Percentiles rank a stretch among this genome's conserved stretches.
phyloP scores from a whole-genome alignment of 1,139 yeast genomes.

The Diutina mesorugosa region DNA sequence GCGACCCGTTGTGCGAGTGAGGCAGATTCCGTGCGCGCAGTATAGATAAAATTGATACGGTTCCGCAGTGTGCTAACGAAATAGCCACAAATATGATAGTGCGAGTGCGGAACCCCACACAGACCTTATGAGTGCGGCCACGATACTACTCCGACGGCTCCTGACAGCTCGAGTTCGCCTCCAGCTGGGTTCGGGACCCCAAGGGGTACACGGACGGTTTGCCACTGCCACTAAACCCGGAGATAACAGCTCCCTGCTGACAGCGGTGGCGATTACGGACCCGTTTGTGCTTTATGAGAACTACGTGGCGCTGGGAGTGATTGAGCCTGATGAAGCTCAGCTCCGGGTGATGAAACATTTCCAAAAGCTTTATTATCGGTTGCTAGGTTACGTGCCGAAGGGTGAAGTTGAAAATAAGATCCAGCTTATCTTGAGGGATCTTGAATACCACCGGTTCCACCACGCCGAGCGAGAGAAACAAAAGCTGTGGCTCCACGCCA shows the following conservation, averaged over 20 bases:
- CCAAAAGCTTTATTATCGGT: constrained; percentile 46
- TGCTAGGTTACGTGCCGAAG: constrained; percentile 49
- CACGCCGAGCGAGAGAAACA: constrained; percentile 6
- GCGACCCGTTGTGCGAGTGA: too few relatives aligned
- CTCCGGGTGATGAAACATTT: constrained; percentile 52
- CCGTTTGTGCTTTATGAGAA: constrained; percentile 48
- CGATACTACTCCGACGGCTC: background rate
- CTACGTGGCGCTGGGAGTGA: constrained; percentile 35
- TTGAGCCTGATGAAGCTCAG: constrained; percentile 45
- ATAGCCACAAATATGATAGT: too few relatives aligned
- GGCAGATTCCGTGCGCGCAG: too few relatives aligned
- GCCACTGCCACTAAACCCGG: background rate
- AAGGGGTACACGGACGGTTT: background rate
- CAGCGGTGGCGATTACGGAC: constrained; percentile 36
- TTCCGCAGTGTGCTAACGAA: too few relatives aligned
- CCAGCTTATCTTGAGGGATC: constrained; percentile 28
- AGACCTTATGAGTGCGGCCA: background rate
- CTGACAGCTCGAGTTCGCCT: background rate
- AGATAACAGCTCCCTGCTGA: background rate
- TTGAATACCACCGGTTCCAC: constrained; percentile 25
- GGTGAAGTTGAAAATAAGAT: constrained; percentile 29
- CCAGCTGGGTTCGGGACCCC: background rate
- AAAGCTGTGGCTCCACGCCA: constrained; percentile 4
- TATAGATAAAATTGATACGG: too few relatives aligned
- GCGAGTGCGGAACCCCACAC: background rate